Evolutionary conservation across 2,329 filamentous ascomycete species (phyloP).

Genomic region (Beauveria sp.): DNA sequence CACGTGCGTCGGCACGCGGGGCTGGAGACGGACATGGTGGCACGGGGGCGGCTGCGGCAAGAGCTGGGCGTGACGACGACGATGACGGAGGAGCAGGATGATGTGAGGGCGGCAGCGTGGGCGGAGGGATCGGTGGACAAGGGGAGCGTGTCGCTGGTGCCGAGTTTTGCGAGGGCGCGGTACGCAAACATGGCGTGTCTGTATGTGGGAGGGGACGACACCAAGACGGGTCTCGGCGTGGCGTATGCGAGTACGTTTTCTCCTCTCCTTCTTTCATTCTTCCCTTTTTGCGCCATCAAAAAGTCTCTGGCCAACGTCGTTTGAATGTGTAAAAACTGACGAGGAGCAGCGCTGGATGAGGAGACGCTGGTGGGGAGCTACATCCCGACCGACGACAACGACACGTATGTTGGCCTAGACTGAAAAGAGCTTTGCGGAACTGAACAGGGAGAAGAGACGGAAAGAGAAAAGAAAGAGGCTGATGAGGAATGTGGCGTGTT

Average conservation of each 20-base stretch:
- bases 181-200: conserved; percentile 32
- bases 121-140: conserved; percentile 31
- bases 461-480: neutral
- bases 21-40: conserved; percentile 28
- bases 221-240: conserved; percentile 32
- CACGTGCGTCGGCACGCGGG: conserved; percentile 31
- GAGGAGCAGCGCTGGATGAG: conserved; percentile 26
- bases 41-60: conserved; percentile 19
- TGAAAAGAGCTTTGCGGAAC: neutral
- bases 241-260: conserved; percentile 36
- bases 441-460: neutral
- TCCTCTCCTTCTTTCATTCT: too few species aligned
- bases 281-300: neutral
- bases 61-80: conserved; percentile 16
- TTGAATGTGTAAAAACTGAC: neutral
- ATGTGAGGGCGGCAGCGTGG: conserved; percentile 29
- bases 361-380: conserved; percentile 31
- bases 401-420: conserved; percentile 24
- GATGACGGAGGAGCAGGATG: conserved; percentile 12
- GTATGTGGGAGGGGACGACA: conserved; percentile 32
- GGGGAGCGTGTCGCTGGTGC: conserved; percentile 31
- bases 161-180: conserved; percentile 20
- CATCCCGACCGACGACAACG: conserved; percentile 36
- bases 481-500: neutral
- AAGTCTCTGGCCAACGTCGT: too few species aligned